Percentiles rank a stretch among this genome's conserved stretches.
Conservation (phyloP, 2,329 filamentous ascomycete species). For the Colletotrichum camelliae region DNA sequence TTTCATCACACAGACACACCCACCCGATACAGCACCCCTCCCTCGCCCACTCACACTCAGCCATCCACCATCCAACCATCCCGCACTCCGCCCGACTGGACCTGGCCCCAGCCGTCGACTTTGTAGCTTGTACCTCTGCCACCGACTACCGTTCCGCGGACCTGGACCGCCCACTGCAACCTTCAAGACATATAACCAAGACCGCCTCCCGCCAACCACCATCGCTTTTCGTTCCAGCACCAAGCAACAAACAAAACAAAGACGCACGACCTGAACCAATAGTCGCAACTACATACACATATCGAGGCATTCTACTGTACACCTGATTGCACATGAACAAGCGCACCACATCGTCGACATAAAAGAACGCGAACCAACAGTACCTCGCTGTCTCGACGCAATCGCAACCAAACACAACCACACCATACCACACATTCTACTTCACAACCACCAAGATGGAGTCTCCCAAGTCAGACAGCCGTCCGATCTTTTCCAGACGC, state of each 20-base stretch:
- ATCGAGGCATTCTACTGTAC: not conserved
- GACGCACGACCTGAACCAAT: not conserved
- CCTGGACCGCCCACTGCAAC: not conserved
- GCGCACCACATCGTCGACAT: not conserved
- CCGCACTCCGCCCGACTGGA: slow-evolving; percentile 7
- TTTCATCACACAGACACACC: slow-evolving; percentile 22
- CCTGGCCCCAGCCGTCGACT: not conserved
- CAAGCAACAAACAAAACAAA: slow-evolving; percentile 14
- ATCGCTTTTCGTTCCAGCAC: not conserved
- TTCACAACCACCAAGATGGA: slow-evolving; percentile 33
- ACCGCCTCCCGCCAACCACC: slow-evolving; percentile 5
- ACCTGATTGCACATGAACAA: not conserved
- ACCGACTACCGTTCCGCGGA: not conserved
- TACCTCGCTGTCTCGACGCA: not conserved
- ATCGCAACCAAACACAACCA: not conserved
- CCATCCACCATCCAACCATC: slow-evolving; percentile 10
- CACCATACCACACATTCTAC: not conserved
- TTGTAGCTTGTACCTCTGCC: not conserved
- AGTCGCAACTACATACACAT: not conserved
- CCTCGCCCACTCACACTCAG: not conserved
- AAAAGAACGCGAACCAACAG: not conserved
- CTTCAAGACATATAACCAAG: slow-evolving; percentile 21
- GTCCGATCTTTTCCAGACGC: slow-evolving; percentile 36
- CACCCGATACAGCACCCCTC: not conserved
- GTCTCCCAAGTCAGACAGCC: slow-evolving; percentile 30